Conservation (phyloP, 2,329 filamentous ascomycete species). For the Pyricularia pennisetigena region DNA sequence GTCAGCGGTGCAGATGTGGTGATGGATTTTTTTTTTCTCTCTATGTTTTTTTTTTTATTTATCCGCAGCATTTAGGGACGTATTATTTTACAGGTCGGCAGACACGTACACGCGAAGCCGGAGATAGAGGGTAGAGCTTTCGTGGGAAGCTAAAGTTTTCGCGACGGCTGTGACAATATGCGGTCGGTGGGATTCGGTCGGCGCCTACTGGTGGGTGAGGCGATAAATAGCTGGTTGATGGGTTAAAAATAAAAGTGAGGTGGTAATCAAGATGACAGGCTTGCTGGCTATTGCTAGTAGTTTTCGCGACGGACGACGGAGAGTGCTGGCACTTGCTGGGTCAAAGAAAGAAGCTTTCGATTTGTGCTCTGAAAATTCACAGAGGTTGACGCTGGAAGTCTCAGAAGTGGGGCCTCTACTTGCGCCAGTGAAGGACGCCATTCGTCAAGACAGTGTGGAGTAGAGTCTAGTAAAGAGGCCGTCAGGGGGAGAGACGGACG, state of each 20-base stretch:
- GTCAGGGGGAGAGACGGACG: not conserved
- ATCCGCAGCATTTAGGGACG: not conserved
- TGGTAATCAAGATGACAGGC: not conserved
- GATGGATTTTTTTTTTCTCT: not conserved
- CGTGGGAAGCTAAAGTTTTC: not conserved
- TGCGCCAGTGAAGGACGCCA: not conserved
- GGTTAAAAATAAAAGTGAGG: not conserved
- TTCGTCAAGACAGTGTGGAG: slow-evolving; percentile 1
- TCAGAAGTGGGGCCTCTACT: not conserved
- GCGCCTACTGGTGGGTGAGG: not conserved
- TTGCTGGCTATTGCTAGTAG: not conserved
- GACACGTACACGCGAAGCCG: slow-evolving; percentile 3
- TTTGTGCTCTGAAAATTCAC: slow-evolving; percentile 2
- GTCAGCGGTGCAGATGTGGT: not conserved
- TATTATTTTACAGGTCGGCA: not conserved
- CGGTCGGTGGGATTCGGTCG: not conserved
- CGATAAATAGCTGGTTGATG: not conserved
- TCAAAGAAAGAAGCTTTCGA: not conserved
- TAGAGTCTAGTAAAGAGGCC: not conserved
- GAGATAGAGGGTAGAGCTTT: not conserved
- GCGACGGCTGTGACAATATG: not conserved
- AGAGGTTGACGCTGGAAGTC: not conserved
- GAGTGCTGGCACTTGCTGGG: not conserved
- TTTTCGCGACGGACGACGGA: not conserved
- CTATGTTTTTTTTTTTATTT: not conserved